A percentile compares a stretch with the other conserved stretches of the same genome.
Evolutionary conservation across 2,329 filamentous ascomycete species (phyloP).

Genomic region (Colletotrichum liaoningense): DNA sequence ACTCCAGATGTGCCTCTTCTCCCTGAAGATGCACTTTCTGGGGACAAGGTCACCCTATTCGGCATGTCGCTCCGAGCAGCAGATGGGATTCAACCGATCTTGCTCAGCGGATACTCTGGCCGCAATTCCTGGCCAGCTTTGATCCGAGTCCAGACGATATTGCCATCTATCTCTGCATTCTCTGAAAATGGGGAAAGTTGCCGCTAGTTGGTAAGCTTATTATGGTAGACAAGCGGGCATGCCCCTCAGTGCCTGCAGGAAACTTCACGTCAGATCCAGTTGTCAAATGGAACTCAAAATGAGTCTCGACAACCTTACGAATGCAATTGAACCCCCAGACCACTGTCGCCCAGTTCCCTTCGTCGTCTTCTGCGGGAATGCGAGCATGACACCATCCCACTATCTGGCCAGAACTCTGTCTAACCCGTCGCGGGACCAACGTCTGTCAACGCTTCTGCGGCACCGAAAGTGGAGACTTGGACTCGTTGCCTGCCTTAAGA

Average conservation of each 20-base stretch:
- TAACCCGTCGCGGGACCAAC: background rate
- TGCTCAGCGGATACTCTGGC: background rate
- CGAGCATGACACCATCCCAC: background rate
- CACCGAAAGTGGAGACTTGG: background rate
- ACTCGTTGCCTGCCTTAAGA: background rate
- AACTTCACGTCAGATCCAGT: background rate
- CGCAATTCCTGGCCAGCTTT: background rate
- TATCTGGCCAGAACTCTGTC: background rate
- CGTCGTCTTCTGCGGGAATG: background rate
- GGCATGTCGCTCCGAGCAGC: conserved; percentile 1
- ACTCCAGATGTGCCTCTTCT: background rate
- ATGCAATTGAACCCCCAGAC: background rate
- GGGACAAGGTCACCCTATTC: background rate
- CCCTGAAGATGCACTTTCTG: background rate
- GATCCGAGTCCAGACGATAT: background rate
- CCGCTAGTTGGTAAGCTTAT: background rate
- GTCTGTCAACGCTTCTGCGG: background rate
- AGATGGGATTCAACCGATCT: background rate
- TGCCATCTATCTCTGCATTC: background rate
- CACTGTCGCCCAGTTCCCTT: background rate
- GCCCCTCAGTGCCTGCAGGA: background rate
- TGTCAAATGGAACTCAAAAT: background rate
- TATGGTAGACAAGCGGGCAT: background rate
- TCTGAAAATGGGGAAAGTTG: too few species aligned
- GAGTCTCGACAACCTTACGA: background rate